Evolutionary conservation across 2,329 filamentous ascomycete species (phyloP), one percentile per base, ranked within the genome.

Genomic region (Beauveria asiatica): DNA sequence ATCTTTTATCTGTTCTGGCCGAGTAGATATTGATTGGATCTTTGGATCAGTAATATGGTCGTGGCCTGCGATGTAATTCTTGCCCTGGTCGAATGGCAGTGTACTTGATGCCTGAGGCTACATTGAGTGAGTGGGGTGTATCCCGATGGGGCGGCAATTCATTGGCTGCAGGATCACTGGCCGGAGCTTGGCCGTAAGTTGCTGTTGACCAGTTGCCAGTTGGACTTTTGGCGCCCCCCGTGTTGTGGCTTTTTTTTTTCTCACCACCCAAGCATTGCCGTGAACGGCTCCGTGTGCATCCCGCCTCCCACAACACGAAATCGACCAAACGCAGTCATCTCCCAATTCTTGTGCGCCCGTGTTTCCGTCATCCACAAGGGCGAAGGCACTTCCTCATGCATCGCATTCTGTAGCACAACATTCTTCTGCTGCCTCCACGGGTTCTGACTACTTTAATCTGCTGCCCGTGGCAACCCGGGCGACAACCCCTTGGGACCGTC

Each of bases 191-290:
- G 16, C 46, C 11, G 11, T 37, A 11, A 37, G 33, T 37, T 37
- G 33, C 33, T 37, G 33, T 37, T 37, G 33, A 37, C 33, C 33
- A 37, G 33, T 13, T 37, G 5, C 11, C 11, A 37, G 37, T 42
- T 42, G 41, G 17, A 19, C 41, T 17, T 23, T 27, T 44, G 42
- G 11, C 44, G n/a, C 51, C 17, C 51, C 51, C 50, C 50, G 27
- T 48, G 49, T 53, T 51, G 58, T 54, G 50, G 58, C 58, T 46
- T 53, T 60, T 59, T 53, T 59, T 55, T 42, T 55, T 49, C 51
- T 46, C 25, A 42, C 50, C 42, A 51, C 25, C 33, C 16, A 33
- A 19, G 41, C 27, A 13, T 27, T 48, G 17, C 41, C 9, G 44
- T 39, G 49, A 59, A 45, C 57, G 46, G 25, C 46, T 52, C 23